phyloP scores from a whole-genome alignment of 495 filamentous ascomycete genomes.

The Xylaria scruposa region DNA sequence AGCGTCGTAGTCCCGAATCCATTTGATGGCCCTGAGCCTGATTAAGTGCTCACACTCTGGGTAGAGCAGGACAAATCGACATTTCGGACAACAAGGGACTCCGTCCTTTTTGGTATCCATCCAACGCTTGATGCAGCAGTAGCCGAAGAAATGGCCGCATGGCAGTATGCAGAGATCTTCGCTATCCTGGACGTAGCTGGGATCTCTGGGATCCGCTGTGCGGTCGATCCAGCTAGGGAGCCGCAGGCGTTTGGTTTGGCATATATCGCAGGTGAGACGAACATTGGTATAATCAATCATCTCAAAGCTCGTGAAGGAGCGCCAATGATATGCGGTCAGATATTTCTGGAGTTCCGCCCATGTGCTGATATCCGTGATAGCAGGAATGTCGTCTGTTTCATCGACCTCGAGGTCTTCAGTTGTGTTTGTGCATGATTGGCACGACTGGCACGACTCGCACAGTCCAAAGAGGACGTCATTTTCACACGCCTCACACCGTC shows the following conservation, averaged over 20 bases:
- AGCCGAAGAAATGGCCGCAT: slow-evolving; percentile 8
- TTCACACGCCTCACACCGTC: neutral
- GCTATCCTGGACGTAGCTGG: too few relatives aligned
- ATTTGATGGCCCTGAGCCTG: too few relatives aligned
- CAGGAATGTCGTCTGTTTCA: neutral
- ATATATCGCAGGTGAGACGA: neutral
- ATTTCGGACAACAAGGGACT: neutral
- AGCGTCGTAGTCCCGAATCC: too few relatives aligned
- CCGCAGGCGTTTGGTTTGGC: neutral
- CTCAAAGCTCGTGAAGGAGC: too few relatives aligned
- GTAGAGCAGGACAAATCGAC: neutral
- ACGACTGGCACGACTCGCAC: too few relatives aligned
- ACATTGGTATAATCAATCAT: neutral
- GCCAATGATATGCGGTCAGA: too few relatives aligned
- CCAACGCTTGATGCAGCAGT: neutral
- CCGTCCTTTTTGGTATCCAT: too few relatives aligned
- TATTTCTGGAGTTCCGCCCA: too few relatives aligned
- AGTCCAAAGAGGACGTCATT: neutral
- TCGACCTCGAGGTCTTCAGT: too few relatives aligned
- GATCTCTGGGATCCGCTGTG: neutral
- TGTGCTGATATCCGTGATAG: too few relatives aligned
- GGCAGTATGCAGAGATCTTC: neutral
- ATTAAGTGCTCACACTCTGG: neutral
- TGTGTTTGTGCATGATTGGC: too few relatives aligned
- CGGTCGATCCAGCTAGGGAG: neutral